These are phyloP conservation scores for Periconia sp. DNA, from an alignment of 2,329 filamentous ascomycete species.

Conservation along the genomic window DNA sequence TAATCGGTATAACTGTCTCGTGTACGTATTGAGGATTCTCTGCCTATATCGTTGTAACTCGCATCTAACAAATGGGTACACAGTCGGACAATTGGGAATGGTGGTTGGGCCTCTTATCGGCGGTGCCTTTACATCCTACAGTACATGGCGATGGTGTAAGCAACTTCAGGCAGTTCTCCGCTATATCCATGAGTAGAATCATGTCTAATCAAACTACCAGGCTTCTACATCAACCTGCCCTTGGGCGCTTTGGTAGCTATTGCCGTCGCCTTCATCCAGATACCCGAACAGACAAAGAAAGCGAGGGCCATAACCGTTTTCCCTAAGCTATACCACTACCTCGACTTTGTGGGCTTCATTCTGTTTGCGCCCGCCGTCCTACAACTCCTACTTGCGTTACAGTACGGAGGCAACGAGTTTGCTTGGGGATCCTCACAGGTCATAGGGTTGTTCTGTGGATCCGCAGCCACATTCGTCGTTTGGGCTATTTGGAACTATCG, in stretches of 20 bases:
- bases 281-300: background rate
- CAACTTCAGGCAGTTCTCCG: too few species aligned
- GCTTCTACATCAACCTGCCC: constrained; percentile 46
- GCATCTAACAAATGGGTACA: too few species aligned
- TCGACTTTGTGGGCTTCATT: background rate
- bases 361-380: background rate
- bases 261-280: background rate
- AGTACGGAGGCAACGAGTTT: constrained; percentile 5
- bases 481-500: constrained; percentile 41
- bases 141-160: constrained; percentile 46
- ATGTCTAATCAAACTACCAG: too few species aligned
- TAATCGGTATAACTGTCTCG: background rate
- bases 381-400: background rate
- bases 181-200: too few species aligned
- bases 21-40: background rate
- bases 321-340: background rate
- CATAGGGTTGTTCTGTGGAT: constrained; percentile 46
- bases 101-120: constrained; percentile 44
- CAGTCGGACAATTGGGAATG: constrained; percentile 1
- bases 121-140: constrained; percentile 41
- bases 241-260: constrained; percentile 30
- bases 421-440: constrained; percentile 36
- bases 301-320: background rate
- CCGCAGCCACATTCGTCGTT: constrained; percentile 27
- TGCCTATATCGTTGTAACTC: background rate